Evolutionary conservation across 169 alveolate species (phyloP).

Genomic region (Babesia sp.): DNA sequence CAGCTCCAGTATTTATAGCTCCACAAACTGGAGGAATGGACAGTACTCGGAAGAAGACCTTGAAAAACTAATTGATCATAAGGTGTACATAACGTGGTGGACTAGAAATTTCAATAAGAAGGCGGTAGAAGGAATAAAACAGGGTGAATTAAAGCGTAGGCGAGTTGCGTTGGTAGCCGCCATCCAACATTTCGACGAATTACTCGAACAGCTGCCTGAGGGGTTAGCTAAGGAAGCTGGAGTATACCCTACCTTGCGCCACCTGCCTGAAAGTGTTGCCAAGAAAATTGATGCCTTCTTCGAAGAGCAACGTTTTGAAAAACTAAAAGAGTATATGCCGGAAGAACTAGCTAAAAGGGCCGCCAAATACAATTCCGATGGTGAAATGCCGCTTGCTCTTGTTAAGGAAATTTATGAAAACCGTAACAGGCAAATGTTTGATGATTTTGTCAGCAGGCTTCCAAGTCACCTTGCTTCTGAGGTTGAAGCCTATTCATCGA

Average conservation of each 20-base stretch:
- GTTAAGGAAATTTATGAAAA: background rate
- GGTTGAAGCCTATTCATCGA: background rate
- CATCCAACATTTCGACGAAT: background rate
- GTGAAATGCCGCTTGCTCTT: background rate
- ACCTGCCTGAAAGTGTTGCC: background rate
- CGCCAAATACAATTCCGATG: background rate
- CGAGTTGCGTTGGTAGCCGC: background rate
- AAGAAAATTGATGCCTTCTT: background rate
- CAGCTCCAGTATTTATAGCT: too few species aligned
- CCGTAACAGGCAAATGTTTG: background rate
- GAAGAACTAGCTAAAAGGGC: background rate
- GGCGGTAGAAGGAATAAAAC: background rate
- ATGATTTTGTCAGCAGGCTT: background rate
- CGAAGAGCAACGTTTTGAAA: background rate
- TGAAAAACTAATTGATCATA: background rate
- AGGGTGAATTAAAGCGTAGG: background rate
- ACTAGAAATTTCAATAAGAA: background rate
- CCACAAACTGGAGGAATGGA: too few species aligned
- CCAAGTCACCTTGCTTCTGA: background rate
- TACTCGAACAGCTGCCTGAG: background rate
- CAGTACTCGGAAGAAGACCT: too few species aligned
- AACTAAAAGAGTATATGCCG: background rate
- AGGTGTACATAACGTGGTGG: background rate
- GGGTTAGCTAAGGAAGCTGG: background rate
- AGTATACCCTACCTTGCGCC: background rate